Evolutionary conservation across 2,329 filamentous ascomycete genomes (phyloP).

Genomic region (Berkeleyomyces basicola): DNA sequence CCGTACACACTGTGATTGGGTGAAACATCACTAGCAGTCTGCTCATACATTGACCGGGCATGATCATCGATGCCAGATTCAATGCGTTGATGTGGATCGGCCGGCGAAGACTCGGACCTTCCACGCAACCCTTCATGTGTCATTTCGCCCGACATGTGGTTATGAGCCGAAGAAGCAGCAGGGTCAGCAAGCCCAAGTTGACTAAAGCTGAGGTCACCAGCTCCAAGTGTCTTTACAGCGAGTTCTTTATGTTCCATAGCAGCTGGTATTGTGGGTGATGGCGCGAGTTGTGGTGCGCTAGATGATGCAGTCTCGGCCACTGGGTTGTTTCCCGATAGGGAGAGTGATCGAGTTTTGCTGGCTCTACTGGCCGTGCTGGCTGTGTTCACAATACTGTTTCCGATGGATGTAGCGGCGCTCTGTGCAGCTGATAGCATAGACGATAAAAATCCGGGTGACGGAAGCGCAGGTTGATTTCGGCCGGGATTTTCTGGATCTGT

Average conservation of each 20-base stretch:
- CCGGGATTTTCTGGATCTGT: not conserved
- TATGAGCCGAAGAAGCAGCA: not conserved
- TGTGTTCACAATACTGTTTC: conserved; percentile 55
- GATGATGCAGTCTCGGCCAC: not conserved
- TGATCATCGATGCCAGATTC: conserved; percentile 22
- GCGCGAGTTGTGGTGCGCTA: conserved; percentile 6
- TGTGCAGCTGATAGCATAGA: conserved; percentile 86
- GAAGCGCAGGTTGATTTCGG: not conserved
- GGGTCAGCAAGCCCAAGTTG: conserved; percentile 63
- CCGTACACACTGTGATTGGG: conserved; percentile 11
- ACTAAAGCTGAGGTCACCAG: conserved; percentile 74
- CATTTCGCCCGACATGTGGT: not conserved
- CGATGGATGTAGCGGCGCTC: conserved; percentile 66
- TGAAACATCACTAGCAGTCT: conserved; percentile 1
- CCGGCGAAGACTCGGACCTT: conserved; percentile 43
- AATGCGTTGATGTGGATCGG: conserved; percentile 23
- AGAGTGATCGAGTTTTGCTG: not conserved
- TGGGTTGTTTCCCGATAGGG: conserved; percentile 14
- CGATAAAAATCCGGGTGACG: conserved; percentile 61
- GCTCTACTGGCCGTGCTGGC: conserved; percentile 24
- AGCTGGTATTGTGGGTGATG: not conserved
- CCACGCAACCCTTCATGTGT: conserved; percentile 20
- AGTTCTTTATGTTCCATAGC: conserved; percentile 45
- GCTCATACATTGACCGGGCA: conserved; percentile 16
- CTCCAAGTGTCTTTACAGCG: conserved; percentile 76